These are phyloP conservation scores for Zymoseptoria ardabiliae DNA, from an alignment of 2,329 filamentous ascomycete genomes.

Conservation along the genomic window DNA sequence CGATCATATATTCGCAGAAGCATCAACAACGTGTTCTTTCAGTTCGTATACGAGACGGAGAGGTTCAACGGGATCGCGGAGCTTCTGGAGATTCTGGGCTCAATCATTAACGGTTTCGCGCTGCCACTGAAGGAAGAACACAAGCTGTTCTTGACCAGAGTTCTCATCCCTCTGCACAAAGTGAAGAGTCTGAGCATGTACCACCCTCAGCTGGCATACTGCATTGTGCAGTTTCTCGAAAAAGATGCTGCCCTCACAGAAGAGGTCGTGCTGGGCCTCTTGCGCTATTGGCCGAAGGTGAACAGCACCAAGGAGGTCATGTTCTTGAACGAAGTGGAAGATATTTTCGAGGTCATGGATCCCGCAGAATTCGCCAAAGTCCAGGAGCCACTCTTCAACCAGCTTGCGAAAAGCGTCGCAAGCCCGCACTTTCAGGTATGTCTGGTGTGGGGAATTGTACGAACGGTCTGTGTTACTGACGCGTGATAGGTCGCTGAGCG, in stretches of 20 bases:
- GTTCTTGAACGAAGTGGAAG: conserved; percentile 98
- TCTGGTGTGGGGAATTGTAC: background rate
- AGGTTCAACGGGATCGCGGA: conserved; percentile 98
- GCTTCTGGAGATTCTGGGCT: conserved; percentile 89
- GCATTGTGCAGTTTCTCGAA: conserved; percentile 96
- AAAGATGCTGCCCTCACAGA: conserved; percentile 96
- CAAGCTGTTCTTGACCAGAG: conserved; percentile 92
- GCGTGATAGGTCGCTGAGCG: conserved; percentile 70
- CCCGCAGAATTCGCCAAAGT: conserved; percentile 98
- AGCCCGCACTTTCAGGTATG: conserved; percentile 89
- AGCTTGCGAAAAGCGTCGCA: conserved; percentile 93
- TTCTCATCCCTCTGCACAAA: conserved; percentile 90
- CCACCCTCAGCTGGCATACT: conserved; percentile 95
- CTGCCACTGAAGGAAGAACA: conserved; percentile 96
- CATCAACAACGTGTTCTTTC: conserved; percentile 99
- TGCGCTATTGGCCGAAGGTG: conserved; percentile 98
- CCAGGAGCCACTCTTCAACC: conserved; percentile 93
- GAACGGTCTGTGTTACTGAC: conserved; percentile 8
- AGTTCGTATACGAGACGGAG: conserved; percentile 98
- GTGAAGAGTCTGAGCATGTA: conserved; percentile 99
- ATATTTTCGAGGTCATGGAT: conserved; percentile 99
- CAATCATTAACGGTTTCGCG: conserved; percentile 98
- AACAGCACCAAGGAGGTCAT: conserved; percentile 99
- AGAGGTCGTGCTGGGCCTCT: conserved; percentile 88
- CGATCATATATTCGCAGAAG: conserved; percentile 95